Evolutionary conservation across 805 yeast genomes (phyloP), one percentile per base, ranked within the genome.

Genomic region (Metschnikowia baotianmanensis): DNA sequence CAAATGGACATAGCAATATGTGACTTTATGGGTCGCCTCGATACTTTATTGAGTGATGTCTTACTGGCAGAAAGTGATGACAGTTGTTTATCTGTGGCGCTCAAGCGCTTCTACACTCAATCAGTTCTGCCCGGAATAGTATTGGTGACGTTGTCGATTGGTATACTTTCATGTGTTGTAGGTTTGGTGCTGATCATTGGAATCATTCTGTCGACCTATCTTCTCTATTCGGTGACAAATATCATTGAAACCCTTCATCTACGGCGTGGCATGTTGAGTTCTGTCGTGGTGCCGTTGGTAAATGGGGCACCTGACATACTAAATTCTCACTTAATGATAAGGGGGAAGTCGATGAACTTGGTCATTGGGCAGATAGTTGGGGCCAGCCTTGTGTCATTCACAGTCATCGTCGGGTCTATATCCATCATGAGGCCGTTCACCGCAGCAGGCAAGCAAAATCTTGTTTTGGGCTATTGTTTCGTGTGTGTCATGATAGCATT

Each of bases 301-400:
- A 68, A 68, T 44, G 60, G 69, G 3, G 48, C 61, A 10, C 71
- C 71, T 9, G 74, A 68, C 46, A 50, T 68, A 17, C 45, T 67
- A 15, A 66, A 62, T 39, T 65, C 65, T 48, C 57, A 63, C 36
- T 50, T 60, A 21, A 55, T 65, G 6, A 47, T 68, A 15, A 43
- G 48, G 13, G 45, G 59, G 7, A 50, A 57, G 15, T 56, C 68
- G 2, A 45, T 59, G 1, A 69, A 65, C 26, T 45, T 68, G 16
- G 64, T 65, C 3, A 41, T 68, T 22, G 72, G 72, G 3, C 72
- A 68, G 43, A 45, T 65, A 6, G 52, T 66, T 5, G 72, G 74
- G 1, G 59, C 69, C 3, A 57, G 56, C 10, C 40, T 63, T 2
- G 59, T 68, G 10, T 56, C 62, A 30, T 57, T 65, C 36, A 58